Conservation (phyloP, 1,284 basidiomycete species). For the Cutaneotrichosporon curvatum region DNA sequence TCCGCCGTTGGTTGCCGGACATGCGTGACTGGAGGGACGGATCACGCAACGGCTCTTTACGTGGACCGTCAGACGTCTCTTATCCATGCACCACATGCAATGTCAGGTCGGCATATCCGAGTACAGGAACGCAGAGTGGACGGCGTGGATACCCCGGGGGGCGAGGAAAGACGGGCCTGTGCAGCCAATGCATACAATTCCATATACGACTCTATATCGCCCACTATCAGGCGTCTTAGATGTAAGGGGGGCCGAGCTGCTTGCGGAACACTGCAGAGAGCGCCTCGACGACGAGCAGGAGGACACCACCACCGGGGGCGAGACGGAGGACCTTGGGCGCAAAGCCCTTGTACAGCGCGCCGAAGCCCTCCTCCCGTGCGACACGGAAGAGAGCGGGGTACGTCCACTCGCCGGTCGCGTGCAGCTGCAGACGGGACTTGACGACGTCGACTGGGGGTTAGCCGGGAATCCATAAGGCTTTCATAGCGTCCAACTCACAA, state of each 20-base stretch:
- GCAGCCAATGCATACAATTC: no score
- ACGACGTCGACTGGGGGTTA: conserved; percentile 59
- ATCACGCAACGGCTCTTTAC: no score
- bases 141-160: no score
- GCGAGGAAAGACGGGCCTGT: no score
- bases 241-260: conserved; percentile 39
- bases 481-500: conserved; percentile 11
- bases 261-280: conserved; percentile 38
- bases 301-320: conserved; percentile 89
- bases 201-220: neutral
- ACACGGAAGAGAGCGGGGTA: conserved; percentile 61
- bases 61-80: no score
- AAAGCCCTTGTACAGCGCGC: conserved; percentile 83
- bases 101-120: no score
- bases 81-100: no score
- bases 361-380: conserved; percentile 79
- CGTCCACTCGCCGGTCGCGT: conserved; percentile 75
- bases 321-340: conserved; percentile 75
- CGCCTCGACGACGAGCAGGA: conserved; percentile 58
- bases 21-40: no score
- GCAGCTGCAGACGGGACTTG: conserved; percentile 81
- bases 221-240: conserved; percentile 11
- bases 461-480: neutral
- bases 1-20: no score
- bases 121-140: no score